These are phyloP conservation scores for Leucogyrophana mollusca DNA, from an alignment of 768 basidiomycete species.

Conservation along the genomic window DNA sequence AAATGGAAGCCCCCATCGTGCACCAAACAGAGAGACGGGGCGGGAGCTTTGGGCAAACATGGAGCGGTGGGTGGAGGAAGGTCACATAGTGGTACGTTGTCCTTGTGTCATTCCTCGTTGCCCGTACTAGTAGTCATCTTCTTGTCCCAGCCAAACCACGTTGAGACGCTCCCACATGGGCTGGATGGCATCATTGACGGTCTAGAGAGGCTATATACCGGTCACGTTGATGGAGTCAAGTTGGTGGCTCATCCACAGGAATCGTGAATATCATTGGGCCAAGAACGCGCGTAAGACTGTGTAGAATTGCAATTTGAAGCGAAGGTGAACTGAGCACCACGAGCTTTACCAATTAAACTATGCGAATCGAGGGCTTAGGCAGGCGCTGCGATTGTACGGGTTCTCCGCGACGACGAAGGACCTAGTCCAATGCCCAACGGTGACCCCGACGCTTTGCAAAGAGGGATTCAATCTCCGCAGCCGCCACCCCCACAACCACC, in stretches of 20 bases:
- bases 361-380: too few relatives aligned
- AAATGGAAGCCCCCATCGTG: conserved; percentile 24
- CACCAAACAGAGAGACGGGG: conserved; percentile 28
- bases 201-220: conserved; percentile 38
- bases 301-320: too few relatives aligned
- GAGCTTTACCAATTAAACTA: too few relatives aligned
- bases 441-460: too few relatives aligned
- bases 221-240: conserved; percentile 44
- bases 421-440: too few relatives aligned
- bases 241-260: conserved; percentile 44
- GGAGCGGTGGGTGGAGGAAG: conserved; percentile 26
- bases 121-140: background rate
- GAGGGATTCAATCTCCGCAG: too few relatives aligned
- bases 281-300: too few relatives aligned
- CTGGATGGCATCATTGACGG: conserved; percentile 41
- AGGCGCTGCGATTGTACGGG: too few relatives aligned
- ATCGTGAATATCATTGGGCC: too few relatives aligned
- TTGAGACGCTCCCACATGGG: conserved; percentile 41
- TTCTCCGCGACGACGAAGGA: too few relatives aligned
- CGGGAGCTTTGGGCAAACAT: conserved; percentile 30
- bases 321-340: too few relatives aligned
- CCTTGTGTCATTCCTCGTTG: conserved; percentile 1
- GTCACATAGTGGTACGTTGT: conserved; percentile 27
- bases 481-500: too few relatives aligned
- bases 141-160: conserved; percentile 38